A percentile compares a stretch with the other conserved stretches of the same genome.
phyloP scores from a whole-genome alignment of 768 basidiomycete species.

The Pleurotus sapidus region DNA sequence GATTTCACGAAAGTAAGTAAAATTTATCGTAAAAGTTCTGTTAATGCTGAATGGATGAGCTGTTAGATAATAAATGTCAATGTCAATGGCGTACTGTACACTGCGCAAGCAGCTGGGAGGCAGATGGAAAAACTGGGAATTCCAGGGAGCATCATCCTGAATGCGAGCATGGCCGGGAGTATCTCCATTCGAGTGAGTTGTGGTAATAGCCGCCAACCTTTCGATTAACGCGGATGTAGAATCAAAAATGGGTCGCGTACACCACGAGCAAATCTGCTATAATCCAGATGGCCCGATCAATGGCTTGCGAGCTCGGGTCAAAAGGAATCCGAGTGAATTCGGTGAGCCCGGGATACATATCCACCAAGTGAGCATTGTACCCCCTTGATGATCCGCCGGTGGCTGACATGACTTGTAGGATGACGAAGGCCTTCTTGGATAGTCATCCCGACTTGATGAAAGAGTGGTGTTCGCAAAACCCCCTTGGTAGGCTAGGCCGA shows the following conservation, averaged over 20 bases:
- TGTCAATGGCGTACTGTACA: conserved; percentile 53
- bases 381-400: no score
- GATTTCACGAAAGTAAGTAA: no score
- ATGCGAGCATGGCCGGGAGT: conserved; percentile 62
- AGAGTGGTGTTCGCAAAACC: no score
- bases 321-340: conserved; percentile 68
- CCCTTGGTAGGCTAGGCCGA: no score
- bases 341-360: conserved; percentile 71
- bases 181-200: conserved; percentile 54
- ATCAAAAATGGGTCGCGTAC: conserved; percentile 69
- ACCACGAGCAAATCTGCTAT: conserved; percentile 76
- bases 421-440: no score
- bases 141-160: conserved; percentile 55
- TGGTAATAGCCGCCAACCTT: not conserved
- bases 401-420: no score
- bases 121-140: conserved; percentile 50
- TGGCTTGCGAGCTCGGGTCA: conserved; percentile 72
- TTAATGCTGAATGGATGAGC: not conserved
- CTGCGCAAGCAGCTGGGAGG: conserved; percentile 57
- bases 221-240: no score
- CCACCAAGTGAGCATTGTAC: conserved; percentile 50
- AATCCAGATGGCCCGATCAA: no score
- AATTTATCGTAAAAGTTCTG: no score
- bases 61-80: conserved; percentile 59
- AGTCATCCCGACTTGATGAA: no score